phyloP scores from a whole-genome alignment of 495 filamentous ascomycete genomes.

The Podospora didyma region DNA sequence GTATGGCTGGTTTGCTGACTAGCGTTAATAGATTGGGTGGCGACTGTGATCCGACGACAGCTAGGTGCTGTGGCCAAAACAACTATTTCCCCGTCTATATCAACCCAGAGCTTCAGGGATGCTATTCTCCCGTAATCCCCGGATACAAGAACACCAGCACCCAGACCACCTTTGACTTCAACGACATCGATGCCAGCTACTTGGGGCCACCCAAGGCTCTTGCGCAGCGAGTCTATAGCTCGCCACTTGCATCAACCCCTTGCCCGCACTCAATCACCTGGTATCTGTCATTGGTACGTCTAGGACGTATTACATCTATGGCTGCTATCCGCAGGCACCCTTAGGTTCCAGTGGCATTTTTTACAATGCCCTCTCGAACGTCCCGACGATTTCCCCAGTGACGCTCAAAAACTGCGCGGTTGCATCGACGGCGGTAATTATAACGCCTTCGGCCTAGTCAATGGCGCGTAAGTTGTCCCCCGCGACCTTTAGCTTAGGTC shows the following conservation, averaged over 20 bases:
- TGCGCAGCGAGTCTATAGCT: neutral
- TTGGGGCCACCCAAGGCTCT: neutral
- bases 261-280: neutral
- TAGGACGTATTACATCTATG: neutral
- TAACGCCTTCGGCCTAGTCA: constrained; percentile 1
- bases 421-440: neutral
- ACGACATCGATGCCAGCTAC: neutral
- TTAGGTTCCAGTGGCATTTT: neutral
- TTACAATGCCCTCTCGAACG: neutral
- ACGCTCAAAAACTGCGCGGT: constrained; percentile 8
- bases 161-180: constrained; percentile 2
- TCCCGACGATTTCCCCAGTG: neutral
- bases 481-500: neutral
- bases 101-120: constrained; percentile 22
- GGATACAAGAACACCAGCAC: constrained; percentile 6
- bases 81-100: constrained; percentile 16
- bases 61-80: constrained; percentile 6
- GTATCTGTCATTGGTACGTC: neutral
- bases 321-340: constrained; percentile 2
- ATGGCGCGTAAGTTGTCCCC: constrained; percentile 1
- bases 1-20: too few species aligned
- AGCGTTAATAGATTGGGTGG: neutral
- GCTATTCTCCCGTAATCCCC: constrained; percentile 19
- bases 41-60: constrained; percentile 1
- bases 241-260: neutral